Base-by-base conservation (phyloP, 305 asterid species). In the Ajuga reptans region DNA sequence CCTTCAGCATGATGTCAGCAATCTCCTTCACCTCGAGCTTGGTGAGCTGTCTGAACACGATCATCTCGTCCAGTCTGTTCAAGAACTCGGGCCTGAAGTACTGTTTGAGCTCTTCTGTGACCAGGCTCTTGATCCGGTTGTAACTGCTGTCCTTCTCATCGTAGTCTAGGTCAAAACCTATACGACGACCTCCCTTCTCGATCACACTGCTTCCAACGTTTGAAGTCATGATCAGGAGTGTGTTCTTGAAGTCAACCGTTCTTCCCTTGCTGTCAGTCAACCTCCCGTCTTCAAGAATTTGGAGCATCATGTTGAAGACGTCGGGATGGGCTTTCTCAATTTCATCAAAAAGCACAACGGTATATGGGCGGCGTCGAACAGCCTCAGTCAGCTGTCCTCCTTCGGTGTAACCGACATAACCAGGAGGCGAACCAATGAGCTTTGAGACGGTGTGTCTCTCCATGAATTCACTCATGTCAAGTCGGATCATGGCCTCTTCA, bases 401-500 rank as follows among this genome's bases (percentile, higher is more conserved):
- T 75, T 92, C 98, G 0, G 97, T 86, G 82, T 92, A 92, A 47
- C 98, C 98, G 12, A 92, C 97, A 17, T 92, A 92, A 16, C 98
- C 98, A 0, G 98, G 98, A 5, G 98, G 98, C 0, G 98, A 92
- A 11, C 98, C 98, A 21, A 92, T 92, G 27, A 92, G 96, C 72
- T 92, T 92, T 0, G 99, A 87, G 34, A 93, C 99, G 0, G 99
- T 91, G 83, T 93, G 99, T 64, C 97, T 77, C 83, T 93, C 99
- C 99, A 93, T 93, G 83, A 90, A 93, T 80, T 93, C 99, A 76
- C 99, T 93, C 99, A 93, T 93, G 62, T 93, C 99, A 0, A 93
- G 96, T 63, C 99, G 89, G 77, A 89, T 87, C 99, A 93, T 93
- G 69, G 99, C 91, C 74, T 93, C 99, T 71, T 93, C 96, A 0